phyloP scores from a whole-genome alignment of 2,329 filamentous ascomycete species.

The Periconia macrospinosa region DNA sequence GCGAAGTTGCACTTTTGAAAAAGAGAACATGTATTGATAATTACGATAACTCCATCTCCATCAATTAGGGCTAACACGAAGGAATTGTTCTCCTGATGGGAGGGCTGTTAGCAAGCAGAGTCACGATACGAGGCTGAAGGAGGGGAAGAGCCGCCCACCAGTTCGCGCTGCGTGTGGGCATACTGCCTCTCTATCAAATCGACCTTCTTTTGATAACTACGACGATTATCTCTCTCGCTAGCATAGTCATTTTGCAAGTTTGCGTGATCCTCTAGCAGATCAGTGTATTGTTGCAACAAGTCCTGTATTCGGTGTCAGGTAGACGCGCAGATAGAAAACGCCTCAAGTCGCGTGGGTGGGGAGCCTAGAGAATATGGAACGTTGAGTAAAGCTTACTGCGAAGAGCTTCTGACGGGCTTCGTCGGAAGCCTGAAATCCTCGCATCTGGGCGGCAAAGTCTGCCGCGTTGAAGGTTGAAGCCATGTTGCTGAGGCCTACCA shows the following conservation, averaged over 20 bases:
- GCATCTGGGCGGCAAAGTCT: constrained; percentile 30
- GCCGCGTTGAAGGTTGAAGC: constrained; percentile 19
- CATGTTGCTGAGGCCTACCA: constrained; percentile 19
- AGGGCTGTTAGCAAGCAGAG: constrained; percentile 3
- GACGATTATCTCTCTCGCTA: constrained; percentile 34
- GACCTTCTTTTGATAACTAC: constrained; percentile 31
- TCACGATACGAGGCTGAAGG: constrained; percentile 7
- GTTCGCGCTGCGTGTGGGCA: constrained; percentile 22
- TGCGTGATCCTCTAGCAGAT: constrained; percentile 24
- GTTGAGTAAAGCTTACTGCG: constrained; percentile 19
- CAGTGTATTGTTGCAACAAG: constrained; percentile 29
- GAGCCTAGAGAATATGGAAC: not conserved
- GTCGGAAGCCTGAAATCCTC: constrained; percentile 38
- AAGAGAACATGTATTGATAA: constrained; percentile 11
- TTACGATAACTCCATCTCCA: constrained; percentile 53
- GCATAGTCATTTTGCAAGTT: constrained; percentile 34
- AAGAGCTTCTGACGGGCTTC: constrained; percentile 40
- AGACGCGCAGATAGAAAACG: not conserved
- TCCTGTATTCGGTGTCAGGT: constrained; percentile 27
- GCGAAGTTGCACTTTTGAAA: not conserved
- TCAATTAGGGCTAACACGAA: constrained; percentile 53
- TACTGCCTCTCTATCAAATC: constrained; percentile 23
- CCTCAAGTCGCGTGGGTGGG: not conserved
- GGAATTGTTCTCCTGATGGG: constrained; percentile 39
- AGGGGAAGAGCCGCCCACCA: constrained; percentile 22